These are phyloP conservation scores for Colletotrichum sp. DNA, from an alignment of 2,329 filamentous ascomycete species.

Conservation along the genomic window DNA sequence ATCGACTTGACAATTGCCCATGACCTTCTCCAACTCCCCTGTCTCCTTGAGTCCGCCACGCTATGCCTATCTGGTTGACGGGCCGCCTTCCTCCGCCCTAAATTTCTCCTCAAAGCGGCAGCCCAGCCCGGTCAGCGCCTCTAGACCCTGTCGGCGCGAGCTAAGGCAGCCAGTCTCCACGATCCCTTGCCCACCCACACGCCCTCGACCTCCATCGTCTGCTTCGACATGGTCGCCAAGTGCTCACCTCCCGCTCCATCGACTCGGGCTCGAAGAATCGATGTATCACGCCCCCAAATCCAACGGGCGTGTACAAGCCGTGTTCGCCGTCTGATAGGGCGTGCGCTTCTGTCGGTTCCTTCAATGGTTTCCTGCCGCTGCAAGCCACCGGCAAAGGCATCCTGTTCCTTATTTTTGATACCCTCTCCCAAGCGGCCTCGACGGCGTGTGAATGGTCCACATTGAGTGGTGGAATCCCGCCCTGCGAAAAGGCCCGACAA, in stretches of 20 bases:
- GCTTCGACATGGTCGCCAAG: not conserved
- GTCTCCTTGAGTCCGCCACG: not conserved
- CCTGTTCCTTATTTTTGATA: not conserved
- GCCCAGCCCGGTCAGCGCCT: not conserved
- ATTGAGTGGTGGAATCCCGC: not conserved
- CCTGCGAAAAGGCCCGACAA: not conserved
- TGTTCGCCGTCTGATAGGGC: not conserved
- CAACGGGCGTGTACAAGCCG: not conserved
- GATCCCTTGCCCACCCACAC: not conserved
- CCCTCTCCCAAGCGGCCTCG: not conserved
- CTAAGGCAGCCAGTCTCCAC: not conserved
- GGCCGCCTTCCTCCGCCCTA: constrained; percentile 25
- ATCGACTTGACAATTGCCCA: not conserved
- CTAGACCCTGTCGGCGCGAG: not conserved
- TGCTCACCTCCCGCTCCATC: not conserved
- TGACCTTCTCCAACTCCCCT: not conserved
- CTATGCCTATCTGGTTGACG: constrained; percentile 23
- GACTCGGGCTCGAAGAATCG: not conserved
- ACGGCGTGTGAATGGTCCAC: not conserved
- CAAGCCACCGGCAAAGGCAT: constrained; percentile 1
- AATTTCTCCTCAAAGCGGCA: constrained; percentile 10
- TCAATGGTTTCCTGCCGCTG: not conserved
- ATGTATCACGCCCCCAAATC: not conserved
- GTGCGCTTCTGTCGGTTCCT: not conserved
- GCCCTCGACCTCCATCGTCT: not conserved